A percentile compares a stretch with the other conserved stretches of the same genome.
phyloP scores from a whole-genome alignment of 2,329 filamentous ascomycete species.

The Septoria linicola region DNA sequence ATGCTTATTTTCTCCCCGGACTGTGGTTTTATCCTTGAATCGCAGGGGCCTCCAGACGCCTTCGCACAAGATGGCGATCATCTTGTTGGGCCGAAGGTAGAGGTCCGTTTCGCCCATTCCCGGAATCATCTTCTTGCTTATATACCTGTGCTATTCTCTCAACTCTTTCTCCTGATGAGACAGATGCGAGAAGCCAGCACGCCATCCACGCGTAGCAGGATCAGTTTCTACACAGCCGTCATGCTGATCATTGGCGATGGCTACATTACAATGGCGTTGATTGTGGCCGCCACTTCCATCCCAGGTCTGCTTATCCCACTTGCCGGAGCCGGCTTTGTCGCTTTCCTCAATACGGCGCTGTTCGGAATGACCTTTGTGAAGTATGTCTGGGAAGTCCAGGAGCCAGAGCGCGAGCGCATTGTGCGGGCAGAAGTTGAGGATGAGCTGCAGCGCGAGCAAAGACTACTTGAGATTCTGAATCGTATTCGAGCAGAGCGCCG shows the following conservation, averaged over 20 bases:
- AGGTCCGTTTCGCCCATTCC: slow-evolving; percentile 50
- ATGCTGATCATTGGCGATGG: slow-evolving; percentile 62
- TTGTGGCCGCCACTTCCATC: slow-evolving; percentile 56
- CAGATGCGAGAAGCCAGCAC: slow-evolving; percentile 66
- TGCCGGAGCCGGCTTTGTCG: slow-evolving; percentile 57
- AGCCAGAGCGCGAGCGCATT: slow-evolving; percentile 47
- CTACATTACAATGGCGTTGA: slow-evolving; percentile 55
- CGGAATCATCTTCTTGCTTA: slow-evolving; percentile 56
- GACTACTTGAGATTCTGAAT: slow-evolving; percentile 26
- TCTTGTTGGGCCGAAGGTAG: slow-evolving; percentile 57
- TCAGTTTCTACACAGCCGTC: slow-evolving; percentile 64
- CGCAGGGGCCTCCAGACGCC: slow-evolving; percentile 58
- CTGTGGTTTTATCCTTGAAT: slow-evolving; percentile 64
- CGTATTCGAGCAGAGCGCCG: slow-evolving; percentile 28
- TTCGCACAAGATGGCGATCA: slow-evolving; percentile 53
- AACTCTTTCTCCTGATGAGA: slow-evolving; percentile 57
- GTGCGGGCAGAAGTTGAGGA: slow-evolving; percentile 47
- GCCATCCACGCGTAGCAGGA: slow-evolving; percentile 61
- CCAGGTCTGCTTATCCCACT: slow-evolving; percentile 56
- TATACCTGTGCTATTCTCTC: slow-evolving; percentile 49
- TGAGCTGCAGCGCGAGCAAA: slow-evolving; percentile 28
- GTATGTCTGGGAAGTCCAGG: slow-evolving; percentile 66
- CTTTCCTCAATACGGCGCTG: slow-evolving; percentile 60
- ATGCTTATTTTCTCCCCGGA: slow-evolving; percentile 64
- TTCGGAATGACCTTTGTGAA: slow-evolving; percentile 65